phyloP scores from a whole-genome alignment of 306 rosid species.

The Inga oerstediana region DNA sequence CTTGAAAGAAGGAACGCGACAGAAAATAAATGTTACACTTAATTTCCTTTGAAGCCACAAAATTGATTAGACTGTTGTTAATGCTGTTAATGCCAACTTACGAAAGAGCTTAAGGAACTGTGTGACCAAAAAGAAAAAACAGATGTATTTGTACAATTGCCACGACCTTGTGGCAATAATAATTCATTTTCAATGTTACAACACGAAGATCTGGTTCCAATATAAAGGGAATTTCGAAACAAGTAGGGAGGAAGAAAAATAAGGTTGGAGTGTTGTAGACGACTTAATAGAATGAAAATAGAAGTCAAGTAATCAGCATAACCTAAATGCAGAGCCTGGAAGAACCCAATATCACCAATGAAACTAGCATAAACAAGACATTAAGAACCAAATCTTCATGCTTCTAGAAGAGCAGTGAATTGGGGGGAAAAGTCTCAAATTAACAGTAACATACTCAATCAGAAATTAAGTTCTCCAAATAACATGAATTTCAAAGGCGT shows the following conservation, averaged over 20 bases:
- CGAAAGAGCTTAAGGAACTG: slow-evolving; percentile 3
- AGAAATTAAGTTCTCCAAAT: slow-evolving; percentile 22
- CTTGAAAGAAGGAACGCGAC: background rate
- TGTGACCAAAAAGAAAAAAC: background rate
- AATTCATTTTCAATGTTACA: slow-evolving; percentile 1
- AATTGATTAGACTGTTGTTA: background rate
- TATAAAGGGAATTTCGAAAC: background rate
- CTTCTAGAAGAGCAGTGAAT: slow-evolving; percentile 8
- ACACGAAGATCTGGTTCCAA: background rate
- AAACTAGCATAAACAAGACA: slow-evolving; percentile 18
- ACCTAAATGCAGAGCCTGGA: background rate
- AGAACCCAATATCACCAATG: slow-evolving; percentile 5
- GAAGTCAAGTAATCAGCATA: slow-evolving; percentile 16
- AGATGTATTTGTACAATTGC: background rate
- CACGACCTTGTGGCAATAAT: background rate
- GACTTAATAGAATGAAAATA: background rate
- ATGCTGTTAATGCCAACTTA: background rate
- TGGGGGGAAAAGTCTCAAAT: background rate
- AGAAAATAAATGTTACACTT: slow-evolving; percentile 16
- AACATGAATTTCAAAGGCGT: slow-evolving; percentile 19
- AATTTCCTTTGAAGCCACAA: background rate
- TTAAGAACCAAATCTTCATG: slow-evolving; percentile 2
- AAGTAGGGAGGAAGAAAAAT: background rate
- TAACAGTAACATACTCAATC: slow-evolving; percentile 19
- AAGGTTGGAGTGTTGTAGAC: background rate